Base-by-base conservation (phyloP, 768 basidiomycete genomes). In the Tricholoma furcatifolium region DNA sequence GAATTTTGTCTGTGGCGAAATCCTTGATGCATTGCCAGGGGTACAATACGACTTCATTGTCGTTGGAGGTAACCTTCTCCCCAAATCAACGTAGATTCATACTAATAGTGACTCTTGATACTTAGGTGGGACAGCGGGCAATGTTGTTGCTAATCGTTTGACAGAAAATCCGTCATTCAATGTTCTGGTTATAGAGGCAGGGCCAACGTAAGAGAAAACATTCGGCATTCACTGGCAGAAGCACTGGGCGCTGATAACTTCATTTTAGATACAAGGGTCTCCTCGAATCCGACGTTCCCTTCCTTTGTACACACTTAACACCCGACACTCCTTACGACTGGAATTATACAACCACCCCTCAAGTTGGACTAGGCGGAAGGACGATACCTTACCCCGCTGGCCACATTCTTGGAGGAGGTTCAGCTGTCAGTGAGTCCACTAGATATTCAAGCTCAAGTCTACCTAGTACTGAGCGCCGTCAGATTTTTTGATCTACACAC, bases 61-160 rank as follows among this genome's bases (percentile, higher is more conserved):
- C 18, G 43, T 57, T n/a, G 55, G 55, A 49, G 55, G 55, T 57
- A 35, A 41, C 42, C 20, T 39, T 8, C 20, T 17, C 4, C 6
- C 17, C 44, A 32, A 23, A 14, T 27, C 31, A 20, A 24, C 44
- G 40, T 10, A 17, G n/a, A 21, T 41, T 47, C 9, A 40, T 43
- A 23, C 23, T 24, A n/a, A 20, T 18, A 5, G 15, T 18, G 14
- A 38, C 10, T 3, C 15, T 8, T 35, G 34, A 35, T 15, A 20
- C 15, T 23, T 21, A 57, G 50, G 44, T 38, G 55, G 55, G 4
- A 52, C 55, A 18, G 55, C 50, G n/a, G 55, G 54, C n/a, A 56
- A 51, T 23, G 54, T 51, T 15, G 18, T 56, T 40, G 54, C 54
- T 7, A 56, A 56, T 21, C 44, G 55, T 2, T 41, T 56, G 15